These are phyloP conservation scores for Aspergillus fumigatiaffinis DNA, from an alignment of 2,329 filamentous ascomycete species.

Conservation along the genomic window DNA sequence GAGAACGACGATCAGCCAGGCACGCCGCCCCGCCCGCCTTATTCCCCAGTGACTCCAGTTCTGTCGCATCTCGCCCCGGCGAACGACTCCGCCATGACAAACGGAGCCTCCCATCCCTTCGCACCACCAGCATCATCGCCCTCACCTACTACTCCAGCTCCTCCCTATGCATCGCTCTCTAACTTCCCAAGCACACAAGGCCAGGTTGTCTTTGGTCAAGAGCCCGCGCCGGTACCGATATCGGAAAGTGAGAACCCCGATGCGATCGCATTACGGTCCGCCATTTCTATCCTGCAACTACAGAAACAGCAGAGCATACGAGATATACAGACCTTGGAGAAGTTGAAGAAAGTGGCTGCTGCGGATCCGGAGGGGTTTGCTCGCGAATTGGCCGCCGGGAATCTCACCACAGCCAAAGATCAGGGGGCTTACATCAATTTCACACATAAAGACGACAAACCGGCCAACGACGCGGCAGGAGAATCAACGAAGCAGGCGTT, in stretches of 20 bases:
- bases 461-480: conserved; percentile 19
- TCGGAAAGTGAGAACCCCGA: conserved; percentile 66
- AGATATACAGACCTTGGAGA: conserved; percentile 68
- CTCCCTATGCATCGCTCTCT: conserved; percentile 7
- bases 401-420: conserved; percentile 44
- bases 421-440: conserved; percentile 32
- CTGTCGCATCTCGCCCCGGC: conserved; percentile 34
- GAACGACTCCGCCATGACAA: conserved; percentile 9
- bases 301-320: conserved; percentile 73
- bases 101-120: conserved; percentile 25
- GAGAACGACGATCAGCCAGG: conserved; percentile 24
- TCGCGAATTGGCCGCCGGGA: conserved; percentile 62
- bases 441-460: conserved; percentile 35
- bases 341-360: conserved; percentile 67
- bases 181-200: conserved; percentile 14
- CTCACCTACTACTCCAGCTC: conserved; percentile 21
- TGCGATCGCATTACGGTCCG: conserved; percentile 78
- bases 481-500: neutral
- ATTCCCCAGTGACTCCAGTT: conserved; percentile 46
- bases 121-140: conserved; percentile 29
- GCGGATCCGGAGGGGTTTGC: conserved; percentile 69
- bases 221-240: conserved; percentile 42
- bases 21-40: conserved; percentile 43
- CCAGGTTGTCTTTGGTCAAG: conserved; percentile 27
- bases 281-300: conserved; percentile 81